These are phyloP conservation scores for Ananas comosus DNA, from an alignment of 176 grass and related monocot genomes.

Conservation along the genomic window DNA sequence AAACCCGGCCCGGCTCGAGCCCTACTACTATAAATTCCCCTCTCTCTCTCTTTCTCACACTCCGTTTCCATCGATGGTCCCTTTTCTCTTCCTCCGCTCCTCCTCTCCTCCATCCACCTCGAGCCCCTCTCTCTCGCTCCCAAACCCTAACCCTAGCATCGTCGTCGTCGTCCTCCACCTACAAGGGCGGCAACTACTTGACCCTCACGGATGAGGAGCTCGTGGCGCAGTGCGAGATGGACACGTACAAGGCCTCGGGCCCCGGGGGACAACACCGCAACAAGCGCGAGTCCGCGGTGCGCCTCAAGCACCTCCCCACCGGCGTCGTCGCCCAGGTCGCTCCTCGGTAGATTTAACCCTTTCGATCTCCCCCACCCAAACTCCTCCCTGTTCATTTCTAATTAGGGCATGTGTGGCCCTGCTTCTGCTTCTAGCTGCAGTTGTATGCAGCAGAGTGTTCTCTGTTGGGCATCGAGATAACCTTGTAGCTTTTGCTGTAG, in stretches of 20 bases:
- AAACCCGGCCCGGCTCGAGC: no score
- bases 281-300: slow-evolving; percentile 87
- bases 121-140: slow-evolving; percentile 7
- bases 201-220: slow-evolving; percentile 60
- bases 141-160: slow-evolving; percentile 6
- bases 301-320: slow-evolving; percentile 71
- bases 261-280: slow-evolving; percentile 96
- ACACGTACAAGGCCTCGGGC: slow-evolving; percentile 79
- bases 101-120: neutral
- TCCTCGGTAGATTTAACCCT: no score
- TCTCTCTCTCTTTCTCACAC: neutral
- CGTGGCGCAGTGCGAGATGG: slow-evolving; percentile 78
- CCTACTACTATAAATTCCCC: no score
- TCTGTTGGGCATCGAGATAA: neutral
- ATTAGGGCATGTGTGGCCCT: neutral
- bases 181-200: slow-evolving; percentile 35
- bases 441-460: no score
- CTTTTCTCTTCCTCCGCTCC: slow-evolving; percentile 20
- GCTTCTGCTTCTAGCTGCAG: no score
- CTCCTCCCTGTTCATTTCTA: no score
- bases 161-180: slow-evolving; percentile 13
- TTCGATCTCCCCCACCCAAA: neutral
- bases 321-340: slow-evolving; percentile 73
- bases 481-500: no score
- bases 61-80: slow-evolving; percentile 20